Conservation (phyloP, 306 rosid species). For the Mucuna pruriens region DNA sequence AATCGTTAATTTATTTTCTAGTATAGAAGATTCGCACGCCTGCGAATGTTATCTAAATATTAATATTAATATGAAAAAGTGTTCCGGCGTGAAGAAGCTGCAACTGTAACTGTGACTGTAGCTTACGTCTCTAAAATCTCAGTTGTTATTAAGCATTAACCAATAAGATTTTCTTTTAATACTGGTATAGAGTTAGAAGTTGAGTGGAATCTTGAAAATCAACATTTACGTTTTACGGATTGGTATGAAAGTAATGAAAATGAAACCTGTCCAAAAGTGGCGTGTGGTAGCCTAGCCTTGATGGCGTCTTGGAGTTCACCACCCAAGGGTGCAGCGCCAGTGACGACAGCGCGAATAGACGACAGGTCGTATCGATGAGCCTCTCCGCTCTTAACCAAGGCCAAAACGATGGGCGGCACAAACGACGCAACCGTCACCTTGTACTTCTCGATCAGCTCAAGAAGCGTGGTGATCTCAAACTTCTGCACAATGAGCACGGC, state of each 20-base stretch:
- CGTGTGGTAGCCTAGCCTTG: conserved; percentile 60
- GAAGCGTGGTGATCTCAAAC: conserved; percentile 54
- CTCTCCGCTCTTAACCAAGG: conserved; percentile 64
- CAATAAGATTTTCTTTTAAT: too few relatives aligned
- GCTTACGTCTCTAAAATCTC: not conserved
- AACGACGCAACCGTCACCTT: conserved; percentile 72
- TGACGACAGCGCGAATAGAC: conserved; percentile 62
- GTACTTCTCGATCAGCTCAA: conserved; percentile 52
- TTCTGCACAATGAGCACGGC: conserved; percentile 65
- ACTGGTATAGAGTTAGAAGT: not conserved
- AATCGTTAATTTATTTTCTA: not conserved
- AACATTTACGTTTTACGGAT: not conserved
- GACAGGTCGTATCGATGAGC: conserved; percentile 57
- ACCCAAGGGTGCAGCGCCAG: conserved; percentile 90
- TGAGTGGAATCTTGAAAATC: not conserved
- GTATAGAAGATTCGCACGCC: not conserved
- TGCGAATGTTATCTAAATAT: not conserved
- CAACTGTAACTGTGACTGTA: not conserved
- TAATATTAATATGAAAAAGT: not conserved
- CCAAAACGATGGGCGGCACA: conserved; percentile 79
- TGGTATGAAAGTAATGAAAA: not conserved
- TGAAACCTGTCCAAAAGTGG: conserved; percentile 70
- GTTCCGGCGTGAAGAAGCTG: not conserved
- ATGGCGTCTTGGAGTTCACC: conserved; percentile 66
- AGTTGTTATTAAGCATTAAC: not conserved